A percentile compares a stretch with the other conserved stretches of the same genome.
phyloP scores from a whole-genome alignment of 345 rosid genomes.

The Ceriops tagal region DNA sequence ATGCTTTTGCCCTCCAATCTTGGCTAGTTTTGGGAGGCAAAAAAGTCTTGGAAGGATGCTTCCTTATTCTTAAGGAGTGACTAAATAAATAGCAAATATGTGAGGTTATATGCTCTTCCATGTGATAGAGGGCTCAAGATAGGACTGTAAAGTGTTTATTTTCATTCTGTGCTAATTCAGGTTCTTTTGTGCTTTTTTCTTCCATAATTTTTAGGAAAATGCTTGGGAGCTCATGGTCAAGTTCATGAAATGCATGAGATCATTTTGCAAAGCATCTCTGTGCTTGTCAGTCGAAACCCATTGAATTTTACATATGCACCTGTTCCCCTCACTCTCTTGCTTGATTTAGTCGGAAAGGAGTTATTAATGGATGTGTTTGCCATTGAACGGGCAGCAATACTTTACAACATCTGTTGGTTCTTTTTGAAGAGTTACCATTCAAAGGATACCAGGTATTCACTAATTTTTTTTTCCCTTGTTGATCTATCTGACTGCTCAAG shows the following conservation, averaged over 20 bases:
- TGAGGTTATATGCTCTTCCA: no score
- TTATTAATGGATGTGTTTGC: conserved; percentile 53
- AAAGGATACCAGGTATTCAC: conserved; percentile 53
- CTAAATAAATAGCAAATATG: no score
- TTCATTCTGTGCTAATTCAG: background rate
- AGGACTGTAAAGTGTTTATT: background rate
- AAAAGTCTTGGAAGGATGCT: no score
- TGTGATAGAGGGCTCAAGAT: background rate
- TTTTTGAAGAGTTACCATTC: conserved; percentile 46
- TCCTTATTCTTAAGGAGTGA: no score
- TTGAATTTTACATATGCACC: conserved; percentile 30
- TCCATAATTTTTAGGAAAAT: conserved; percentile 55
- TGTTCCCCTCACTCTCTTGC: conserved; percentile 32
- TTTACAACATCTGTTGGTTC: conserved; percentile 63
- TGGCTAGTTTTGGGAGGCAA: no score
- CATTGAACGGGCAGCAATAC: conserved; percentile 62
- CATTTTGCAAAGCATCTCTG: conserved; percentile 50
- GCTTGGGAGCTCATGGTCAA: conserved; percentile 44
- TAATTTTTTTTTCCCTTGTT: background rate
- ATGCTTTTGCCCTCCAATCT: no score
- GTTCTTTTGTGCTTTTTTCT: conserved; percentile 1
- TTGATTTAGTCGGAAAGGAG: conserved; percentile 67
- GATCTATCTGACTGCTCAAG: no score
- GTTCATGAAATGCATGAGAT: conserved; percentile 62
- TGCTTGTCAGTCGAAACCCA: conserved; percentile 46